phyloP scores from a whole-genome alignment of 768 basidiomycete species.

The Mycena haematopus region DNA sequence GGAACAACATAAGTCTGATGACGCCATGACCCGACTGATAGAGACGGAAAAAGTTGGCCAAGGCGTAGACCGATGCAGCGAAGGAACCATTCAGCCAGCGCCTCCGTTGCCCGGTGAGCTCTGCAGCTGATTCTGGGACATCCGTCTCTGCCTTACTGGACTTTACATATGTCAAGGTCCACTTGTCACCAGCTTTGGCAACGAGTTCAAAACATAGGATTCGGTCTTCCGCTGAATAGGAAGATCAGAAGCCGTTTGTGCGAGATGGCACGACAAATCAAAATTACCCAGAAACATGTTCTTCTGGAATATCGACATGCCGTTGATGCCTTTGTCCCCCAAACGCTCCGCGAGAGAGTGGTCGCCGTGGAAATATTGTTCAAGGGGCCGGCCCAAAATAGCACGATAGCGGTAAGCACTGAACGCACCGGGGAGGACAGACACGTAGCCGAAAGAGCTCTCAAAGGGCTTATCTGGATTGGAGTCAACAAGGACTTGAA shows the following conservation, averaged over 20 bases:
- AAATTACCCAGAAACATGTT: slow-evolving; percentile 81
- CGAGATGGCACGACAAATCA: not conserved
- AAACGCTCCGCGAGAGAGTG: slow-evolving; percentile 89
- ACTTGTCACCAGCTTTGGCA: slow-evolving; percentile 68
- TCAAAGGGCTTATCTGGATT: slow-evolving; percentile 86
- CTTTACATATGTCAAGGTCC: slow-evolving; percentile 82
- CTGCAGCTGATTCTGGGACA: slow-evolving; percentile 75
- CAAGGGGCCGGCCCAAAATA: slow-evolving; percentile 85
- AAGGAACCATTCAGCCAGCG: slow-evolving; percentile 80
- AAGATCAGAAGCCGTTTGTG: slow-evolving; percentile 35
- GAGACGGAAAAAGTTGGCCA: slow-evolving; percentile 90
- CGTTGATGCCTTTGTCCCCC: slow-evolving; percentile 90
- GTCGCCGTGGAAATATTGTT: slow-evolving; percentile 88
- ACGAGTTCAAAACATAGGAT: slow-evolving; percentile 84
- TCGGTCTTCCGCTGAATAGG: slow-evolving; percentile 69
- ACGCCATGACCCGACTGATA: slow-evolving; percentile 87
- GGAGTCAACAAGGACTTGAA: not conserved
- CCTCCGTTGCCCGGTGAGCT: slow-evolving; percentile 71
- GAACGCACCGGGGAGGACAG: slow-evolving; percentile 95
- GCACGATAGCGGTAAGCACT: slow-evolving; percentile 92
- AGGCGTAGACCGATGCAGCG: slow-evolving; percentile 77
- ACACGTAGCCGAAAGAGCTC: slow-evolving; percentile 94
- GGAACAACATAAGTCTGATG: slow-evolving; percentile 94
- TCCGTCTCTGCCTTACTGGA: slow-evolving; percentile 80
- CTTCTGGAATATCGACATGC: slow-evolving; percentile 97